Evolutionary conservation across 306 rosid species (phyloP).

Genomic region (Trifolium pratense): DNA sequence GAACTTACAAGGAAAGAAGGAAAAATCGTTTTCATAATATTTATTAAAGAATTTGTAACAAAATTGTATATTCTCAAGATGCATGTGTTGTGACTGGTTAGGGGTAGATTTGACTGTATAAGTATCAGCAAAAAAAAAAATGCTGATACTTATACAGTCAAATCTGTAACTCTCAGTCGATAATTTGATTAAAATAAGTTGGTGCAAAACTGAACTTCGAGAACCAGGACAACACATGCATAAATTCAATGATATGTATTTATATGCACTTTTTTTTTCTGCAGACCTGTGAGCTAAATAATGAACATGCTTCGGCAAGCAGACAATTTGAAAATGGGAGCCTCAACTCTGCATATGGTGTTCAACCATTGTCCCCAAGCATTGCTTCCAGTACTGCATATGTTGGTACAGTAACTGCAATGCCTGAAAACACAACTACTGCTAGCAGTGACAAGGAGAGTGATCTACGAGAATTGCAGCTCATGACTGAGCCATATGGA

Average conservation of each 20-base stretch:
- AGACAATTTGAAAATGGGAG: slow-evolving; percentile 80
- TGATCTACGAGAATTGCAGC: slow-evolving; percentile 66
- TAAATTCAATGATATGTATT: neutral
- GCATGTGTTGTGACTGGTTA: neutral
- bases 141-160: neutral
- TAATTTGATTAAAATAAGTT: neutral
- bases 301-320: slow-evolving; percentile 68
- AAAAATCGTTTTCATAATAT: neutral
- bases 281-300: slow-evolving; percentile 68
- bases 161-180: neutral
- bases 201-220: slow-evolving; percentile 7
- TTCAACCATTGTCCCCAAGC: slow-evolving; percentile 58
- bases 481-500: slow-evolving; percentile 90
- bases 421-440: slow-evolving; percentile 60
- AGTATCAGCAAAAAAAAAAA: too few relatives aligned
- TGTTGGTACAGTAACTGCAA: slow-evolving; percentile 55
- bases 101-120: too few relatives aligned
- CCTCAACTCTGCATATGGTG: slow-evolving; percentile 65
- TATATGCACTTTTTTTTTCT: slow-evolving; percentile 30
- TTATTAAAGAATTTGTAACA: neutral
- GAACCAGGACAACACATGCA: neutral
- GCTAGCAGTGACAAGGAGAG: slow-evolving; percentile 62
- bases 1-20: neutral
- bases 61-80: slow-evolving; percentile 2
- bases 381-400: slow-evolving; percentile 53